A percentile compares a stretch with the other conserved stretches of the same genome.
Conservation (phyloP, 192 early-diverging fungal species). For the Coemansia sp. region DNA sequence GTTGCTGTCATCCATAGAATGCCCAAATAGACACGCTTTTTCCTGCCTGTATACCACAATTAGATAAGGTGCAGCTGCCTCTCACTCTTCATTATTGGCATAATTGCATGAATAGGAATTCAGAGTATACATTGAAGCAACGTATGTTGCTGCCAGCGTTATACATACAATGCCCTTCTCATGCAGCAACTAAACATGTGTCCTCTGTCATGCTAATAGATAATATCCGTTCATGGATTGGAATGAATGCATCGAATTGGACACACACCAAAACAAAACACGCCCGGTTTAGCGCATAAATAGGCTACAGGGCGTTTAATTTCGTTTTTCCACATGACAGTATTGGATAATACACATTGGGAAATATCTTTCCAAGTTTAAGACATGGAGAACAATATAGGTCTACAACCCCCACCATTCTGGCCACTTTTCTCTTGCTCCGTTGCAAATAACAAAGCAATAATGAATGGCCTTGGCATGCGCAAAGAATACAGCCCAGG, state of each 20-base stretch:
- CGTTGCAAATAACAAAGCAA: not conserved
- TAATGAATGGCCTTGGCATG: not conserved
- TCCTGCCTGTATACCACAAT: not conserved
- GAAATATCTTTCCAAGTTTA: conserved; percentile 11
- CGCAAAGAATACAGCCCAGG: not conserved
- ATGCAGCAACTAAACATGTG: not conserved
- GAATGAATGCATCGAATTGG: not conserved
- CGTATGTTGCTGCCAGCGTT: not conserved
- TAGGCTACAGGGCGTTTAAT: conserved; percentile 1
- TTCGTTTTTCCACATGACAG: conserved; percentile 5
- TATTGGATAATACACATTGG: not conserved
- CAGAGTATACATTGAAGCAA: conserved; percentile 8
- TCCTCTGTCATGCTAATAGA: not conserved
- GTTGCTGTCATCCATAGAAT: not conserved
- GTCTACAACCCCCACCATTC: not conserved
- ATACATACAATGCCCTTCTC: not conserved
- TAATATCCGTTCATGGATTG: conserved; percentile 4
- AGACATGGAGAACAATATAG: not conserved
- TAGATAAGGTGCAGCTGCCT: not conserved
- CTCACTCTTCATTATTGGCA: not conserved
- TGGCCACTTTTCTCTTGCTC: not conserved
- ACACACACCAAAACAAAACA: not conserved
- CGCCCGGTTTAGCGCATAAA: not conserved
- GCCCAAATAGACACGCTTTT: not conserved
- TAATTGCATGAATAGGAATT: conserved; percentile 7